Percentiles rank a stretch among this genome's conserved stretches.
These are phyloP conservation scores for Cryptomeria japonica DNA, from an alignment of 75 land plant genomes.

Conservation along the genomic window DNA sequence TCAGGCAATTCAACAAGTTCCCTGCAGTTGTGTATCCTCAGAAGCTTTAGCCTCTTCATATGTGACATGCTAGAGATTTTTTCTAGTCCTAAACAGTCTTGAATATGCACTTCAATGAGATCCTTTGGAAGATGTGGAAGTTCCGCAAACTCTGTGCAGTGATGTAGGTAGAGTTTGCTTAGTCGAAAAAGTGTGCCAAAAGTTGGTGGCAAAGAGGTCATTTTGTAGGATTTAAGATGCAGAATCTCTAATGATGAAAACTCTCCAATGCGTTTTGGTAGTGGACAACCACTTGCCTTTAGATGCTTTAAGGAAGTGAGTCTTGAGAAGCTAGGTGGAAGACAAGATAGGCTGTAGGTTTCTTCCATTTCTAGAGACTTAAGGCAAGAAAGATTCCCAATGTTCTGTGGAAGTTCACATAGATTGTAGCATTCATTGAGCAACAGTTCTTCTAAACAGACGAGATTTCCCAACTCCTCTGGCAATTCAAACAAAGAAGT, in stretches of 20 bases:
- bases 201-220: no score
- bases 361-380: constrained; percentile 4
- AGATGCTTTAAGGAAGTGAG: background rate
- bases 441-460: constrained; percentile 7
- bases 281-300: no score
- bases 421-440: constrained; percentile 14
- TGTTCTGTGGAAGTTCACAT: constrained; percentile 5
- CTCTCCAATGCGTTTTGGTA: no score
- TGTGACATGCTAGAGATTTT: background rate
- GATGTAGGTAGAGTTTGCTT: no score
- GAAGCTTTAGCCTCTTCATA: constrained; percentile 7
- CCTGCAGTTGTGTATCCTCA: constrained; percentile 4
- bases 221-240: no score
- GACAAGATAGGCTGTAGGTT: background rate
- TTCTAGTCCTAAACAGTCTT: constrained; percentile 6
- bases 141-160: no score
- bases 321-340: constrained; percentile 10
- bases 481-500: constrained; percentile 1
- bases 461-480: constrained; percentile 8
- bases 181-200: no score
- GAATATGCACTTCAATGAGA: background rate
- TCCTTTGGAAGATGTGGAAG: background rate
- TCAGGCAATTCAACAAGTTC: constrained; percentile 1
- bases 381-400: background rate
- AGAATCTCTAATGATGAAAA: no score